Evolutionary conservation across 371 early-diverging fungal genomes (phyloP).

Genomic region (Lichtheimia ramosa): DNA sequence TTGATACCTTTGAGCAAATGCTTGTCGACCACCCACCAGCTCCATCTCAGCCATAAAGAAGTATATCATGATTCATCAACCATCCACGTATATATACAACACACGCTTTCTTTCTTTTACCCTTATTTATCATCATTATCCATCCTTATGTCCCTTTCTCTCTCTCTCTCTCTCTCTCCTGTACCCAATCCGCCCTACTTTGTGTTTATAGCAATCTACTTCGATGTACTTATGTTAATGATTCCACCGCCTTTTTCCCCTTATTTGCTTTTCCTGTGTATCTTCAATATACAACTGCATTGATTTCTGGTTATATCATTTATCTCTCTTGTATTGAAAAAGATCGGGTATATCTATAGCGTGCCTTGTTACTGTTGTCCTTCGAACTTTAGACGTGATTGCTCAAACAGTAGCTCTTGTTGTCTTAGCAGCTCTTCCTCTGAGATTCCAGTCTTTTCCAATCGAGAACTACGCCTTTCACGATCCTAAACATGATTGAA

Average conservation of each 20-base stretch:
- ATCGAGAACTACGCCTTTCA: conserved; percentile 80
- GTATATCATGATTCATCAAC: neutral
- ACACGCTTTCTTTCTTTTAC: neutral
- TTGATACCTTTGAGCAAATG: conserved; percentile 57
- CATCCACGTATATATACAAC: neutral
- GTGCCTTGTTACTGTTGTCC: conserved; percentile 49
- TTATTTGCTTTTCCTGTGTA: no score
- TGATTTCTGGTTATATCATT: no score
- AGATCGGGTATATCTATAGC: no score
- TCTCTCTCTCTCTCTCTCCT: neutral
- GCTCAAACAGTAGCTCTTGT: conserved; percentile 92
- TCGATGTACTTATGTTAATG: no score
- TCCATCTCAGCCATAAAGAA: neutral
- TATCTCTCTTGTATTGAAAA: no score
- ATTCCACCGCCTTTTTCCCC: no score
- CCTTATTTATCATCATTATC: neutral
- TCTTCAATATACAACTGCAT: no score
- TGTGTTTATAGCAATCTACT: no score
- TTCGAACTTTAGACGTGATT: conserved; percentile 78
- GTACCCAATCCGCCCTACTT: no score
- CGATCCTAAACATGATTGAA: conserved; percentile 68
- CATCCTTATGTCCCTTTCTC: neutral
- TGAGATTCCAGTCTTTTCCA: conserved; percentile 87
- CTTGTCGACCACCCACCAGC: conserved; percentile 16
- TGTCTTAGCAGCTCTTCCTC: conserved; percentile 87